These are phyloP conservation scores for Backusella sp. DNA, from an alignment of 192 early-diverging fungal genomes.

Conservation along the genomic window DNA sequence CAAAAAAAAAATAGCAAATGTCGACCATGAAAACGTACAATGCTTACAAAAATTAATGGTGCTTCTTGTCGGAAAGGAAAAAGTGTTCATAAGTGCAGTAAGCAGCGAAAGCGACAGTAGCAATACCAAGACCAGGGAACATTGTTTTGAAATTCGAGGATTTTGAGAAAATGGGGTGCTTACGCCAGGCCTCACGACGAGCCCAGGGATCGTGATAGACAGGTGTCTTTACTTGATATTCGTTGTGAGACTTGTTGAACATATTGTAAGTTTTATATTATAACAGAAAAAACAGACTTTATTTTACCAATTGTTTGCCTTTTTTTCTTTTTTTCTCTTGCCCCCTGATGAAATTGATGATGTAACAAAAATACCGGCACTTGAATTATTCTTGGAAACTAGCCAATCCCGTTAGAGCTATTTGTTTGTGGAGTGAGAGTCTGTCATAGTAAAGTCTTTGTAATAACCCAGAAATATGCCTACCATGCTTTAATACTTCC, in stretches of 20 bases:
- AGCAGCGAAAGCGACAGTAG: constrained; percentile 70
- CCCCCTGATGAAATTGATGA: constrained; percentile 2
- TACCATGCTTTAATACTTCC: too few species aligned
- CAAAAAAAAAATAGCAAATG: neutral
- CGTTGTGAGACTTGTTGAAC: constrained; percentile 20
- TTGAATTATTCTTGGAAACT: neutral
- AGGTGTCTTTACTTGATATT: constrained; percentile 25
- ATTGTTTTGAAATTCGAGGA: constrained; percentile 59
- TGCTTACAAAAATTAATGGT: constrained; percentile 29
- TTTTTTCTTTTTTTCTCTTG: constrained; percentile 1
- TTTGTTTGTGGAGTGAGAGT: too few species aligned
- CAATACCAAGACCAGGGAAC: constrained; percentile 78
- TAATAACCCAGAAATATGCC: too few species aligned
- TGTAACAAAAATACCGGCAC: neutral
- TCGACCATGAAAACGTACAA: neutral
- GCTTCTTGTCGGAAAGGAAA: constrained; percentile 46
- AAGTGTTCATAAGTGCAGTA: constrained; percentile 69
- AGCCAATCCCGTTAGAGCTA: too few species aligned
- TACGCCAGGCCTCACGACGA: constrained; percentile 71
- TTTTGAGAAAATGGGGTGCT: constrained; percentile 66
- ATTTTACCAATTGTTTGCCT: neutral
- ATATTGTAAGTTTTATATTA: constrained; percentile 2
- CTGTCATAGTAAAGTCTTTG: too few species aligned
- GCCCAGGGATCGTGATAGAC: constrained; percentile 75
- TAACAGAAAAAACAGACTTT: neutral